These are phyloP conservation scores for Enterocytospora artemiae DNA, from an alignment of 371 early-diverging fungal species.

Conservation along the genomic window DNA sequence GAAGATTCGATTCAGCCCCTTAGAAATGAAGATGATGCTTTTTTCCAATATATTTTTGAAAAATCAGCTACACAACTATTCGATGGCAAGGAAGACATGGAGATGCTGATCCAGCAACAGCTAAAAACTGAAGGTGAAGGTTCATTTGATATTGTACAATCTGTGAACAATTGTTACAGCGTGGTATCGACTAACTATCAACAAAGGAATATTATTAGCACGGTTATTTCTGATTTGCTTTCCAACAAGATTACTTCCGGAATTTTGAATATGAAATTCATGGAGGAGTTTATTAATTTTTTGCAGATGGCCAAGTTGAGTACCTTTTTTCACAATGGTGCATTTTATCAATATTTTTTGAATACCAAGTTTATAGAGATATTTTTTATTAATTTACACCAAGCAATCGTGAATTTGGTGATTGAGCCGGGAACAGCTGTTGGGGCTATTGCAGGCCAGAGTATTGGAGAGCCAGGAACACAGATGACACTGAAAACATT, in stretches of 20 bases:
- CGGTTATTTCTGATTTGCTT: not conserved
- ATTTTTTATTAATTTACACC: slow-evolving; percentile 11
- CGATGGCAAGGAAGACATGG: too few relatives aligned
- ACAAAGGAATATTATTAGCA: too few relatives aligned
- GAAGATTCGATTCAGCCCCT: slow-evolving; percentile 38
- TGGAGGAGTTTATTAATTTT: not conserved
- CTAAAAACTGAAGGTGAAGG: too few relatives aligned
- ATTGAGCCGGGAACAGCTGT: slow-evolving; percentile 73
- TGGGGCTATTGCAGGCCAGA: slow-evolving; percentile 91
- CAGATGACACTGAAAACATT: slow-evolving; percentile 99
- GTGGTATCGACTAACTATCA: too few relatives aligned
- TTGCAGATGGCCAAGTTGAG: not conserved
- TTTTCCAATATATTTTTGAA: slow-evolving; percentile 5
- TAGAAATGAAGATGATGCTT: slow-evolving; percentile 16
- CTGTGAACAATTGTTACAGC: not conserved
- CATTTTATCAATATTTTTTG: slow-evolving; percentile 1
- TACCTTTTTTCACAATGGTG: not conserved
- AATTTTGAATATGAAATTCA: slow-evolving; percentile 10
- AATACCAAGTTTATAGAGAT: slow-evolving; percentile 2
- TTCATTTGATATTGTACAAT: too few relatives aligned
- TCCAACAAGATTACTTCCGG: too few relatives aligned
- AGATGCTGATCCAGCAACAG: too few relatives aligned
- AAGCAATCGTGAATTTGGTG: slow-evolving; percentile 24
- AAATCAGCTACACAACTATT: too few relatives aligned
- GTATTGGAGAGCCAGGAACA: slow-evolving; percentile 96